Base-by-base conservation (phyloP, 176 grass and related monocot genomes). In the Oryza glumipatula region DNA sequence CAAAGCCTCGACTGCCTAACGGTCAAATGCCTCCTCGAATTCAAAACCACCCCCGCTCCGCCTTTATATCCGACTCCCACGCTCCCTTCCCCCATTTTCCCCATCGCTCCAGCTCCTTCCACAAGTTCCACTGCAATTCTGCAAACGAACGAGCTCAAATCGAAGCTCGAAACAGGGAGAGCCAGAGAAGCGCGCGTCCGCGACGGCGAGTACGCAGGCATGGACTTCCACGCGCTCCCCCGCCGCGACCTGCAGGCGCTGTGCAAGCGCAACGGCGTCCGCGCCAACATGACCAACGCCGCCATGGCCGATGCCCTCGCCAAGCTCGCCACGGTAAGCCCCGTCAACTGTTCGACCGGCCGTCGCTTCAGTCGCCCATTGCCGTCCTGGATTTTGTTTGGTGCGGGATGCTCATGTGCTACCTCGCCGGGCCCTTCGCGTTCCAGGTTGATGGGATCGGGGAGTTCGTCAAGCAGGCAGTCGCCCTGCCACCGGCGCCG, bases 281-380 rank as follows among this genome's bases (percentile, higher is more conserved):
- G 89, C 21, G 95, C 95, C 52, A 98, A 98, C 80, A 76, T 92
- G 51, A 92, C 91, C 70, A 98, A 91, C 56, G 73, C 64, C 63
- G 96, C 89, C 96, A 95, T 95, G 93, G 91, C 89, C 32, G 93
- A 94, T 43, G 91, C 96, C 78, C 93, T 98, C 76, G n/a, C 74
- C 33, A 83, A 83, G 58, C 96, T 98, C 52, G 43, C 87, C 28
- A 35, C 11, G 30, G 93, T 95, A 84, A 71, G 76, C 8, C n/a
- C 48, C 16, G 52, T 6, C 72, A 13, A 2, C 24, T 19, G 21
- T 1, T 52, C 49, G 15, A 16, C 15, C 48, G 23, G 35, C 19
- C 35, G n/a, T 30, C 26, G 26, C 26, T 26, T 26, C 26, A 26
- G 26, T 26, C 26, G 26, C 26, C 26, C 26, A 26, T 26, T 26